A percentile compares a stretch with the other conserved stretches of the same genome.
Evolutionary conservation across 129 eudicot genomes (phyloP).

Genomic region (Flaveria bidentis): DNA sequence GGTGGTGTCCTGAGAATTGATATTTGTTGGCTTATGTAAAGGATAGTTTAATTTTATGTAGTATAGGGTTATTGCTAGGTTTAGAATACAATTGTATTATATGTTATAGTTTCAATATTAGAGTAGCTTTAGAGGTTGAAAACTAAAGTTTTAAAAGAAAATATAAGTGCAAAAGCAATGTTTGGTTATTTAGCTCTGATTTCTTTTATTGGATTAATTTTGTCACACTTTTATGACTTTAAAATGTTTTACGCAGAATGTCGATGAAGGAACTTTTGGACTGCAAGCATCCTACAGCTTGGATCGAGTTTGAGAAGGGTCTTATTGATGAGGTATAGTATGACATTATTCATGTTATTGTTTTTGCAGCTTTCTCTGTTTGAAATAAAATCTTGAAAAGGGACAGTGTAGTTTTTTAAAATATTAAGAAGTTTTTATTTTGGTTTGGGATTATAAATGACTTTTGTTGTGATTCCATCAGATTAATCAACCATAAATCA

Average conservation of each 20-base stretch:
- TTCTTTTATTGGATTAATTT: conserved; percentile 23
- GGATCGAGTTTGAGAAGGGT: conserved; percentile 94
- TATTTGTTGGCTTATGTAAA: background rate
- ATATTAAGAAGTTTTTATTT: background rate
- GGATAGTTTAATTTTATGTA: background rate
- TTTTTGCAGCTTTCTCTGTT: conserved; percentile 4
- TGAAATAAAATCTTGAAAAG: background rate
- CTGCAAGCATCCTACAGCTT: conserved; percentile 92
- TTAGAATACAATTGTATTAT: background rate
- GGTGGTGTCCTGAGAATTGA: background rate
- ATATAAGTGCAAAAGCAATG: background rate
- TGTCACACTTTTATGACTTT: conserved; percentile 9
- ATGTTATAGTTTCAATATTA: background rate
- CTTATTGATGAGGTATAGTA: conserved; percentile 76
- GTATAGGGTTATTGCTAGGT: conserved; percentile 8
- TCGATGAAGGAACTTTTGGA: conserved; percentile 89
- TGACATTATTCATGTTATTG: conserved; percentile 4
- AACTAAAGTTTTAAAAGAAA: background rate
- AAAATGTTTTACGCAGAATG: conserved; percentile 63
- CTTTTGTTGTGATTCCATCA: background rate
- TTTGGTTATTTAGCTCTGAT: conserved; percentile 1
- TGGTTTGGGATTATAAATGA: conserved; percentile 1
- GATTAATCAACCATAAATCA: background rate
- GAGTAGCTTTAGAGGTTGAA: background rate
- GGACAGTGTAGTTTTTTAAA: background rate